Conservation (phyloP, 73 alveolate genomes). For the Paramecium bursaria region DNA sequence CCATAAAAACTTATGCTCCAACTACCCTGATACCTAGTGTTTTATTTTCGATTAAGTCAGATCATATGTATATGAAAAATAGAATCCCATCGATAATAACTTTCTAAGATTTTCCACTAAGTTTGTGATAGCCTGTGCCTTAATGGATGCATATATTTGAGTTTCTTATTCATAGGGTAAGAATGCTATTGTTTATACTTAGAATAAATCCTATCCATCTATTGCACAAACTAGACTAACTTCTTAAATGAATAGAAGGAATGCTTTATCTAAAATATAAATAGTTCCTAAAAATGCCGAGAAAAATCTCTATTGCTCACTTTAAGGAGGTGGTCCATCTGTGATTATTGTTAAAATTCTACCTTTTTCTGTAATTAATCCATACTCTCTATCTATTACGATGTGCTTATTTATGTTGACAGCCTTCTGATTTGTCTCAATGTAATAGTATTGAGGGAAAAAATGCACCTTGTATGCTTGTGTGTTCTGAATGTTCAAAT, state of each 20-base stretch:
- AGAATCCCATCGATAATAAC: constrained; percentile 71
- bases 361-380: constrained; percentile 3
- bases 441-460: neutral
- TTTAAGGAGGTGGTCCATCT: constrained; percentile 45
- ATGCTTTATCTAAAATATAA: constrained; percentile 38
- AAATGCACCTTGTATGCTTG: constrained; percentile 48
- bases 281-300: constrained; percentile 62
- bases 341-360: neutral
- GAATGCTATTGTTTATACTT: constrained; percentile 27
- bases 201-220: constrained; percentile 55
- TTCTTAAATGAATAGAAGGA: constrained; percentile 39
- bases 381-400: constrained; percentile 30
- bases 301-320: constrained; percentile 5
- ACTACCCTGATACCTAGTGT: constrained; percentile 64
- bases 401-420: constrained; percentile 21
- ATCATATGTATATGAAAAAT: constrained; percentile 91
- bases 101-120: neutral
- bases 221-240: constrained; percentile 50
- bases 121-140: neutral
- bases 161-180: constrained; percentile 14
- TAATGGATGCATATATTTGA: constrained; percentile 13
- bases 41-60: constrained; percentile 74
- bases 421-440: constrained; percentile 29
- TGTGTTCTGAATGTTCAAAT: too few relatives aligned
- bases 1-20: constrained; percentile 84